Evolutionary conservation across 257 asterid species (phyloP).

Genomic region (Solanum infundibuliforme): DNA sequence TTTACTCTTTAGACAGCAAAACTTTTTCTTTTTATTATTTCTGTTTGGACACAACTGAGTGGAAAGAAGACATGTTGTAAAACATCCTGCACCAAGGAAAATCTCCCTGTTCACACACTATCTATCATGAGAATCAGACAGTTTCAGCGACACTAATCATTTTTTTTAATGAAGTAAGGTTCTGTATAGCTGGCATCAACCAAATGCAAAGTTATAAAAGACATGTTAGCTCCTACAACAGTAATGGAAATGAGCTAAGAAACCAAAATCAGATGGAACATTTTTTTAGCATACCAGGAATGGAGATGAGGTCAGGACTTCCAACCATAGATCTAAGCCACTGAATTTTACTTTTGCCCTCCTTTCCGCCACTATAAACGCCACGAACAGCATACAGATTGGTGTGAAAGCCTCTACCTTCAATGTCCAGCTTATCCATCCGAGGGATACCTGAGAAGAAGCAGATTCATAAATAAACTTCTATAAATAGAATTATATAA

Average conservation of each 20-base stretch:
- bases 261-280: not conserved
- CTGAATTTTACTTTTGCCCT: slow-evolving; percentile 93
- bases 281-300: slow-evolving; percentile 51
- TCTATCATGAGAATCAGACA: not conserved
- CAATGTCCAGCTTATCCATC: slow-evolving; percentile 88
- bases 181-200: not conserved
- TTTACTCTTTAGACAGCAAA: not conserved
- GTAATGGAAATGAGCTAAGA: not conserved
- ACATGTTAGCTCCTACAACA: not conserved
- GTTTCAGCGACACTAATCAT: not conserved
- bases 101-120: not conserved
- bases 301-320: slow-evolving; percentile 95
- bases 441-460: slow-evolving; percentile 68
- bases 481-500: not conserved
- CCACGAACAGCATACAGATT: slow-evolving; percentile 88
- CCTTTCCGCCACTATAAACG: slow-evolving; percentile 81
- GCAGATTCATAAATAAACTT: not conserved
- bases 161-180: not conserved
- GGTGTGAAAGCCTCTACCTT: slow-evolving; percentile 98
- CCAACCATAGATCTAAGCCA: slow-evolving; percentile 99
- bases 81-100: not conserved
- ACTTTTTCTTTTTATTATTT: not conserved
- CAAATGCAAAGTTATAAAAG: not conserved
- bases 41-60: not conserved
- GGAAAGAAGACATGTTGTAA: not conserved